Percentiles rank a stretch among this genome's conserved stretches.
These are phyloP conservation scores for Phaffia rhodozyma DNA, from an alignment of 1,284 basidiomycete species.

Conservation along the genomic window DNA sequence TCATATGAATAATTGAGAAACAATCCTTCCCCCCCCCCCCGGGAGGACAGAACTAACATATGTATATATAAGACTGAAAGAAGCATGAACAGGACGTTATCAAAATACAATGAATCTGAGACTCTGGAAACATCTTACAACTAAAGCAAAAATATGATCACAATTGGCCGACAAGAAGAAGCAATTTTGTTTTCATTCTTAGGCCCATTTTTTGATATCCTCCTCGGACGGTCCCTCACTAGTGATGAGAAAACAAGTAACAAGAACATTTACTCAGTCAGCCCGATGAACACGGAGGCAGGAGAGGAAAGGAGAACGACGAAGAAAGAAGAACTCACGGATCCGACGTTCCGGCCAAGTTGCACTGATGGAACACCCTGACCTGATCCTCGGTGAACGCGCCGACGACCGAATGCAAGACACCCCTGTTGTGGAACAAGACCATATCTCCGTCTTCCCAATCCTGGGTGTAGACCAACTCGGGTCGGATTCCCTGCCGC, in stretches of 20 bases:
- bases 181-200: neutral
- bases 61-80: no score
- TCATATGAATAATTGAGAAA: no score
- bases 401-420: constrained; percentile 65
- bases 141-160: no score
- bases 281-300: neutral
- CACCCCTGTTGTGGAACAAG: constrained; percentile 60
- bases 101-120: no score
- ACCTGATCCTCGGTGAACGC: constrained; percentile 56
- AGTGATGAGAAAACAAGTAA: constrained; percentile 28
- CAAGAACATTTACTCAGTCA: neutral
- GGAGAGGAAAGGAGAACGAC: neutral
- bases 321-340: neutral
- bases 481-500: constrained; percentile 62
- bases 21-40: no score
- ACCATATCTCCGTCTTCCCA: constrained; percentile 55
- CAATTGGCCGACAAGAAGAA: neutral
- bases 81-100: no score
- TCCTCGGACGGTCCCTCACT: constrained; percentile 51
- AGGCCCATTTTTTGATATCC: constrained; percentile 45
- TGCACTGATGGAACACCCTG: constrained; percentile 68
- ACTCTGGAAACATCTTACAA: no score
- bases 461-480: constrained; percentile 51
- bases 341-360: constrained; percentile 55
- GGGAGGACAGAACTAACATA: no score